Conservation (phyloP, 2,329 filamentous ascomycete species). For the Claviceps capensis region DNA sequence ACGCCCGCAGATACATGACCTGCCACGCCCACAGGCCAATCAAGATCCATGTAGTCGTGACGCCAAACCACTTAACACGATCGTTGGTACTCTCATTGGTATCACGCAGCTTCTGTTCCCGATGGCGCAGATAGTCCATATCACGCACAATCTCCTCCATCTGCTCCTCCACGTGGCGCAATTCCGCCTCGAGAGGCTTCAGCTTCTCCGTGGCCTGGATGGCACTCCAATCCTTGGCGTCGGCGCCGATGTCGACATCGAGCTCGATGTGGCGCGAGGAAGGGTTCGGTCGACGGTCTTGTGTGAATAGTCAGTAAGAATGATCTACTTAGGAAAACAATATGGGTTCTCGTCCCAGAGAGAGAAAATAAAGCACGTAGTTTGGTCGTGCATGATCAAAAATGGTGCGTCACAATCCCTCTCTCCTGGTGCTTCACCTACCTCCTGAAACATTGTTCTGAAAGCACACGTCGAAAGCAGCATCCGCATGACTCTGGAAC, state of each 20-base stretch:
- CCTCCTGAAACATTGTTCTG: slow-evolving; percentile 64
- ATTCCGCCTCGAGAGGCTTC: slow-evolving; percentile 89
- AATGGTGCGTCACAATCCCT: too few relatives aligned
- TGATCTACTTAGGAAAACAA: neutral
- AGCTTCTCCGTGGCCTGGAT: slow-evolving; percentile 96
- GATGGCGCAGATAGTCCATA: slow-evolving; percentile 85
- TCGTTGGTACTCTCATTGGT: slow-evolving; percentile 99
- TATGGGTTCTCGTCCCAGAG: neutral
- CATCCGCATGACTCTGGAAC: slow-evolving; percentile 85
- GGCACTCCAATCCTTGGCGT: slow-evolving; percentile 95
- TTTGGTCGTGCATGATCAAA: too few relatives aligned
- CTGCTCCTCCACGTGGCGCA: slow-evolving; percentile 84
- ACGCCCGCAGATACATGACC: slow-evolving; percentile 91
- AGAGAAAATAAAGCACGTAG: neutral
- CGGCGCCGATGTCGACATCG: slow-evolving; percentile 90
- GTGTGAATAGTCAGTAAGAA: slow-evolving; percentile 4
- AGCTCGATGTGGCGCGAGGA: slow-evolving; percentile 67
- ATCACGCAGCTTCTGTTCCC: slow-evolving; percentile 92
- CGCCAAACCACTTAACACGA: slow-evolving; percentile 96
- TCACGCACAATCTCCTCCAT: slow-evolving; percentile 78
- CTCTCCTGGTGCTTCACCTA: slow-evolving; percentile 30
- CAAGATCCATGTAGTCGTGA: slow-evolving; percentile 83
- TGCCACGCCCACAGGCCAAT: slow-evolving; percentile 88
- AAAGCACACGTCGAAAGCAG: slow-evolving; percentile 93
- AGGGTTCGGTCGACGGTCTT: slow-evolving; percentile 27